These are phyloP conservation scores for Tylopilus orsonianus DNA, from an alignment of 1,284 basidiomycete species.

Conservation along the genomic window DNA sequence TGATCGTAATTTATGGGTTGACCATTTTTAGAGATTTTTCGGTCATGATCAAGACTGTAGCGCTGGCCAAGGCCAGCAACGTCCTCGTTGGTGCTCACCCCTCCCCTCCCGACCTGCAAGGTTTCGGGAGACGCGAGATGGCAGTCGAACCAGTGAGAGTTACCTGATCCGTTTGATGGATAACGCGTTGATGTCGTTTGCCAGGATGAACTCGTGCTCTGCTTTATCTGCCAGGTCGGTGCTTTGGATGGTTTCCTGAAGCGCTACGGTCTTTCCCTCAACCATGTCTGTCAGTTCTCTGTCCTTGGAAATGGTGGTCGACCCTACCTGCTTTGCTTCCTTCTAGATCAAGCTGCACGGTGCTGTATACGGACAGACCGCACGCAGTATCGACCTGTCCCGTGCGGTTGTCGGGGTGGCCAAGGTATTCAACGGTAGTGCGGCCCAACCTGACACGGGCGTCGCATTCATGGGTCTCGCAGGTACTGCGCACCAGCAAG, in stretches of 20 bases:
- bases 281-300: slow-evolving; percentile 46
- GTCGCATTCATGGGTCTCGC: slow-evolving; percentile 60
- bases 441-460: slow-evolving; percentile 13
- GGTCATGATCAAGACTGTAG: slow-evolving; percentile 61
- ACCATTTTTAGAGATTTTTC: slow-evolving; percentile 49
- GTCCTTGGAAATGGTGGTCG: neutral
- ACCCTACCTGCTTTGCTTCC: neutral
- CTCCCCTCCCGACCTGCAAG: slow-evolving; percentile 61
- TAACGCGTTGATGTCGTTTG: slow-evolving; percentile 10
- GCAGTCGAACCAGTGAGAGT: slow-evolving; percentile 48
- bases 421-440: slow-evolving; percentile 42
- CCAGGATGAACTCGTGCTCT: slow-evolving; percentile 54
- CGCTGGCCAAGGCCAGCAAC: slow-evolving; percentile 49
- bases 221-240: slow-evolving; percentile 63
- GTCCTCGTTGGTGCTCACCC: slow-evolving; percentile 62
- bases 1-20: neutral
- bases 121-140: slow-evolving; percentile 66
- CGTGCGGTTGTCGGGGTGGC: slow-evolving; percentile 50
- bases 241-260: slow-evolving; percentile 57
- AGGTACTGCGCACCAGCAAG: slow-evolving; percentile 56
- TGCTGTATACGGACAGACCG: slow-evolving; percentile 54
- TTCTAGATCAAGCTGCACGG: slow-evolving; percentile 54
- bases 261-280: slow-evolving; percentile 45
- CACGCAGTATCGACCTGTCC: slow-evolving; percentile 52
- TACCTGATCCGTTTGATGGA: neutral